Percentiles rank a stretch among this genome's conserved stretches.
Conservation (phyloP, 176 grass and related monocot species). For the Alloteropsis semialata region DNA sequence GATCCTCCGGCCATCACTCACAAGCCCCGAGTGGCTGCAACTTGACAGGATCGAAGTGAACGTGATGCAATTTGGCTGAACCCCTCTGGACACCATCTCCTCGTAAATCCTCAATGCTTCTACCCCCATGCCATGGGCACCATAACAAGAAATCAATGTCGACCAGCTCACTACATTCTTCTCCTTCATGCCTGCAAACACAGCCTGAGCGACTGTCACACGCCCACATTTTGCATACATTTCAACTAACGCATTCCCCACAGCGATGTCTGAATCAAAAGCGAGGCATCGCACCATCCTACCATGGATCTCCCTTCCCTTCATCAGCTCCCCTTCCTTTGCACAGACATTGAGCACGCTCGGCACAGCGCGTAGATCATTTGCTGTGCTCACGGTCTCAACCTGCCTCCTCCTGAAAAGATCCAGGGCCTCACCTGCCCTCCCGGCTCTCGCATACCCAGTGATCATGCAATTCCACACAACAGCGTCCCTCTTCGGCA, state of each 20-base stretch:
- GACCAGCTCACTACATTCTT: slow-evolving; percentile 61
- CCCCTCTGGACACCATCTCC: slow-evolving; percentile 37
- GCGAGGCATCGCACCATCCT: slow-evolving; percentile 36
- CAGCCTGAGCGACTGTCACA: not conserved
- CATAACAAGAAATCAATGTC: slow-evolving; percentile 56
- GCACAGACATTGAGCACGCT: slow-evolving; percentile 48
- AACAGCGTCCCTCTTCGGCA: not conserved
- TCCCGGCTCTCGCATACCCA: slow-evolving; percentile 42
- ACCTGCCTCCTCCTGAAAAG: slow-evolving; percentile 42
- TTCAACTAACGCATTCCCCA: slow-evolving; percentile 53
- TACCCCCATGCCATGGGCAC: slow-evolving; percentile 48
- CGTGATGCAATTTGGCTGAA: slow-evolving; percentile 52
- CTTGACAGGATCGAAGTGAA: slow-evolving; percentile 55
- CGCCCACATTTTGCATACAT: slow-evolving; percentile 58
- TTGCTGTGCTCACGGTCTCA: slow-evolving; percentile 7
- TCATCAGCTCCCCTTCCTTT: slow-evolving; percentile 53
- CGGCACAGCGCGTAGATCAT: slow-evolving; percentile 33
- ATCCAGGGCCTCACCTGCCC: not conserved
- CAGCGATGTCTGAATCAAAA: slow-evolving; percentile 21
- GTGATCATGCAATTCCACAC: not conserved
- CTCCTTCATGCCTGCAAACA: slow-evolving; percentile 47
- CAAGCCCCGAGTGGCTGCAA: slow-evolving; percentile 55
- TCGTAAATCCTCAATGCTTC: slow-evolving; percentile 37
- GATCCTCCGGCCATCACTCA: slow-evolving; percentile 39
- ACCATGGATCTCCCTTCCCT: slow-evolving; percentile 58